phyloP scores from a whole-genome alignment of 176 grass and related monocot species.

The Otatea glauca region DNA sequence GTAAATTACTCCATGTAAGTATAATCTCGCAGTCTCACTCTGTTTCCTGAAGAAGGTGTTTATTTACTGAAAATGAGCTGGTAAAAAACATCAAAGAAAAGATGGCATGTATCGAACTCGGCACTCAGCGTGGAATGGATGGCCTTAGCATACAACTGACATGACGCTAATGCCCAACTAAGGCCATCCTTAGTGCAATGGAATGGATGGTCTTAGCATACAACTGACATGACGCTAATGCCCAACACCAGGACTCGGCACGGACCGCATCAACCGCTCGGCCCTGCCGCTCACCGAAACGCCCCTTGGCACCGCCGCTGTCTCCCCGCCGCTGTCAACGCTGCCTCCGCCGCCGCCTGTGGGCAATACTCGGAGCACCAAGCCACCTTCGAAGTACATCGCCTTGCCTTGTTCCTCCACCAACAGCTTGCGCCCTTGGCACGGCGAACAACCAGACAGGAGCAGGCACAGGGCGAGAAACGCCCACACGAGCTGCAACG shows the following conservation, averaged over 20 bases:
- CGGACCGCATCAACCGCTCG: slow-evolving; percentile 54
- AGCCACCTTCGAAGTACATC: slow-evolving; percentile 46
- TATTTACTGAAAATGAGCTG: background rate
- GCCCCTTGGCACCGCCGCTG: background rate
- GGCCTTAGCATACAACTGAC: slow-evolving; percentile 14
- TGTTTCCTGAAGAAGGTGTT: background rate
- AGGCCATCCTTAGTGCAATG: too few species aligned
- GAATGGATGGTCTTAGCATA: too few species aligned
- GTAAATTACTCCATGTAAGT: background rate
- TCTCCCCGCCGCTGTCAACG: background rate
- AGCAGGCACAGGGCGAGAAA: slow-evolving; percentile 45
- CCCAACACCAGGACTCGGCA: slow-evolving; percentile 70
- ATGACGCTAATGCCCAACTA: too few species aligned
- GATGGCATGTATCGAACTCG: background rate
- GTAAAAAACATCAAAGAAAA: background rate
- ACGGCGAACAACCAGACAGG: slow-evolving; percentile 12
- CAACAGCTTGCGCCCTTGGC: slow-evolving; percentile 48
- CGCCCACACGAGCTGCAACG: background rate
- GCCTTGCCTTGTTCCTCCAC: background rate
- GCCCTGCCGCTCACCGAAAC: slow-evolving; percentile 27
- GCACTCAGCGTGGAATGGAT: too few species aligned
- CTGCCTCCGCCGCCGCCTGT: background rate
- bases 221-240: slow-evolving; percentile 48
- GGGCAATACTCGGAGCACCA: slow-evolving; percentile 23
- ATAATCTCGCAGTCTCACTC: background rate